Percentiles rank a stretch among this genome's conserved stretches.
Conservation (phyloP, 208 protist genomes). For the Trypanosoma vivax region DNA sequence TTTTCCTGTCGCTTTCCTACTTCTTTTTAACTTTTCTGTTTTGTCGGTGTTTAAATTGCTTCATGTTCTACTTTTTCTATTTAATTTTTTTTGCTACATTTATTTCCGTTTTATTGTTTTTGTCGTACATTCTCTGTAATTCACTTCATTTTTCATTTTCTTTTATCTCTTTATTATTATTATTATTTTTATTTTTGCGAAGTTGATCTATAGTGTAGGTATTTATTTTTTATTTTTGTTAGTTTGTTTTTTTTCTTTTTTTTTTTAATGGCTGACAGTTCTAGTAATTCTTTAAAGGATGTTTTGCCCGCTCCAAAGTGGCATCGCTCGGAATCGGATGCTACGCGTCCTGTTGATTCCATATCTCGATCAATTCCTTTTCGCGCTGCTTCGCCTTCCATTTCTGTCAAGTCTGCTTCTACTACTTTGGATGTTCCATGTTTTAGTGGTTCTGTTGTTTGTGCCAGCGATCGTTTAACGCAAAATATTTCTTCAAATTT, state of each 20-base stretch:
- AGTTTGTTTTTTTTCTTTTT: constrained; percentile 1
- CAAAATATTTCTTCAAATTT: too few relatives aligned
- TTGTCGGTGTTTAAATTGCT: too few relatives aligned
- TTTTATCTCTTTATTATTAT: constrained; percentile 1
- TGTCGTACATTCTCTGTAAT: neutral
- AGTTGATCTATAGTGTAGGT: neutral
- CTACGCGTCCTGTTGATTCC: neutral
- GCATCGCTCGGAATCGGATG: constrained; percentile 5
- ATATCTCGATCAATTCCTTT: constrained; percentile 12
- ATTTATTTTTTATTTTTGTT: too few relatives aligned
- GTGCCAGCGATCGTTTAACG: too few relatives aligned
- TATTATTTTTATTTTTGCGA: neutral
- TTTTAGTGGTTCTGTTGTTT: neutral
- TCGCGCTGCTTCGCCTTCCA: neutral
- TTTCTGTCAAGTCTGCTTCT: neutral
- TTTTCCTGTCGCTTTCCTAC: too few relatives aligned
- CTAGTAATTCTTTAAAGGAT: neutral
- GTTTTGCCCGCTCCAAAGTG: constrained; percentile 7
- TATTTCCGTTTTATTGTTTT: constrained; percentile 1
- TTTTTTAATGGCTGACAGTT: constrained; percentile 5
- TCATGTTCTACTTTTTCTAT: neutral
- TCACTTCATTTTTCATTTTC: too few relatives aligned
- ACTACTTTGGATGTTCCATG: neutral
- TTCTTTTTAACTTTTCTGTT: too few relatives aligned
- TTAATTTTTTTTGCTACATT: neutral